Conservation (phyloP, 1,284 basidiomycete genomes). For the Exobasidium rhododendri region DNA sequence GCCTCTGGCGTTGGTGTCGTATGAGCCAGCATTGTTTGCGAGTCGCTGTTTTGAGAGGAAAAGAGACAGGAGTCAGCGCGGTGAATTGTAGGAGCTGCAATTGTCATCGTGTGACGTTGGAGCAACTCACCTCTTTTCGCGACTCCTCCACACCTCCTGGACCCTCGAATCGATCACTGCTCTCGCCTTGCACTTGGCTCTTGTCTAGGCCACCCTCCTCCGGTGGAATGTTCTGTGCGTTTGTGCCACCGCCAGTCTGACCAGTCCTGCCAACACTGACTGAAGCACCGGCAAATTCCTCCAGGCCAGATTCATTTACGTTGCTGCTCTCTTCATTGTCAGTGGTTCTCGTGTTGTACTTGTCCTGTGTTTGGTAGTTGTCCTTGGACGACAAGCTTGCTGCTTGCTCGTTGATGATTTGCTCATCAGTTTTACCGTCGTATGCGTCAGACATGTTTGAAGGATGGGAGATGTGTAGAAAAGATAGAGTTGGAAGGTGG, state of each 20-base stretch:
- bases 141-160: constrained; percentile 39
- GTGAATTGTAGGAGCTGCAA: too few relatives aligned
- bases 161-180: constrained; percentile 39
- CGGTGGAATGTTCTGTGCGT: constrained; percentile 39
- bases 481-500: background rate
- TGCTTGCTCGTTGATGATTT: constrained; percentile 44
- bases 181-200: constrained; percentile 31
- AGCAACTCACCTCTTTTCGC: constrained; percentile 25
- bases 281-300: constrained; percentile 30
- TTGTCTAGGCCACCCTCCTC: constrained; percentile 39
- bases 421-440: constrained; percentile 38
- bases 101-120: too few relatives aligned
- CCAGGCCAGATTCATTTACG: constrained; percentile 40
- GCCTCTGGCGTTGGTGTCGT: constrained; percentile 21
- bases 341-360: constrained; percentile 35
- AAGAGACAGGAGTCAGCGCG: too few relatives aligned
- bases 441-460: constrained; percentile 38
- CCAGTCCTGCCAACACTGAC: constrained; percentile 35
- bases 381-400: constrained; percentile 31
- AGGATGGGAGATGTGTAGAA: background rate
- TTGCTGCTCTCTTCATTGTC: constrained; percentile 33
- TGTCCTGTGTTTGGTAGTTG: constrained; percentile 27
- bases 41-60: constrained; percentile 17
- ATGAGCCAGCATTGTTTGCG: constrained; percentile 33
- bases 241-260: constrained; percentile 40